Evolutionary conservation across 176 grass and related monocot genomes (phyloP).

Genomic region (Olyra latifolia): DNA sequence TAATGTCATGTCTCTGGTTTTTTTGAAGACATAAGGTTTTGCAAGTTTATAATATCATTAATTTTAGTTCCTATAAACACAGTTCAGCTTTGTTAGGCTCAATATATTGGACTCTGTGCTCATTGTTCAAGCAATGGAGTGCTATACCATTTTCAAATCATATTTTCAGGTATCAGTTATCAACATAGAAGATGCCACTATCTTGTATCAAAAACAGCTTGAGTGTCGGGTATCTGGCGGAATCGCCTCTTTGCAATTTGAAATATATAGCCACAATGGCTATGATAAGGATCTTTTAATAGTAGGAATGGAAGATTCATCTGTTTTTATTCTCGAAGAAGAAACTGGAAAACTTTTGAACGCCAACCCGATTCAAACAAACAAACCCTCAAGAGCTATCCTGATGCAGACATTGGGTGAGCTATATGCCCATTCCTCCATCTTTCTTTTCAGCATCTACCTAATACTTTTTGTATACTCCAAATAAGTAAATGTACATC

Average conservation of each 20-base stretch:
- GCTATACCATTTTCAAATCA: not conserved
- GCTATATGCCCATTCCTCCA: not conserved
- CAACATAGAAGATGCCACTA: conserved; percentile 58
- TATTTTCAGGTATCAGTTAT: conserved; percentile 81
- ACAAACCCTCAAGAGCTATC: conserved; percentile 79
- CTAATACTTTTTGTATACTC: not conserved
- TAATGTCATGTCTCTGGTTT: not conserved
- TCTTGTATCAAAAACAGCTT: conserved; percentile 92
- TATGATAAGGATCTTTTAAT: conserved; percentile 73
- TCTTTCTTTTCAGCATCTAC: conserved; percentile 5
- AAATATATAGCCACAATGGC: conserved; percentile 64
- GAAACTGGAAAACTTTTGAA: conserved; percentile 75
- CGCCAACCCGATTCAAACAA: conserved; percentile 61
- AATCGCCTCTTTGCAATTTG: conserved; percentile 82
- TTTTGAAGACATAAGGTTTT: not conserved
- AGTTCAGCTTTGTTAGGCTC: conserved; percentile 12
- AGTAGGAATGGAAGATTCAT: conserved; percentile 79
- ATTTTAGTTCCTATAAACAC: not conserved
- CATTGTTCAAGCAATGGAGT: not conserved
- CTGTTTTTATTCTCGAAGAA: conserved; percentile 70
- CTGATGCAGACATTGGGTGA: conserved; percentile 76
- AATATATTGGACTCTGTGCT: not conserved
- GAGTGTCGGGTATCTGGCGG: conserved; percentile 72
- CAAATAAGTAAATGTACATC: not conserved
- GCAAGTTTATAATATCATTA: not conserved